A percentile compares a stretch with the other conserved stretches of the same genome.
These are phyloP conservation scores for Oenanthe sinensis DNA, from an alignment of 129 eudicot genomes.

Conservation along the genomic window DNA sequence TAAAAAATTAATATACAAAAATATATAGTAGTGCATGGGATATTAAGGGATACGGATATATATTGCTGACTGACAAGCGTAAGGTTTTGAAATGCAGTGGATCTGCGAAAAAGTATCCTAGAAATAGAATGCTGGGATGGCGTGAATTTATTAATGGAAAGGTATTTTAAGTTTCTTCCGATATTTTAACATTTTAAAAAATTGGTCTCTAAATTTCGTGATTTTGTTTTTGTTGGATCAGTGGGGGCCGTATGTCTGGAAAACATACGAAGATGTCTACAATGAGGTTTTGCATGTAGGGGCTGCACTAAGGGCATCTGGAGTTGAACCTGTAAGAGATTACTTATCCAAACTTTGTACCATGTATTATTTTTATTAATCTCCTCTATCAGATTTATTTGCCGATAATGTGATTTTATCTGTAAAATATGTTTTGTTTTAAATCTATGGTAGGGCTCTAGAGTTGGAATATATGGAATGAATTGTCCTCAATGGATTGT, in stretches of 20 bases:
- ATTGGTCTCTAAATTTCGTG: background rate
- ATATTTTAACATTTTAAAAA: background rate
- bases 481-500: conserved; percentile 98
- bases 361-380: background rate
- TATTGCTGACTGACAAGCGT: background rate
- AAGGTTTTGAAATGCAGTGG: conserved; percentile 24
- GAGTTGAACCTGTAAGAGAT: conserved; percentile 65
- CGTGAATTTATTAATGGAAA: conserved; percentile 56
- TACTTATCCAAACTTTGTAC: background rate
- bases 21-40: background rate
- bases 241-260: conserved; percentile 95
- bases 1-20: background rate
- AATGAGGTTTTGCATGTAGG: conserved; percentile 56
- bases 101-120: conserved; percentile 48
- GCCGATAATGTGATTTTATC: background rate
- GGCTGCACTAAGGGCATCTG: conserved; percentile 71
- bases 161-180: conserved; percentile 27
- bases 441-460: conserved; percentile 46
- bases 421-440: background rate
- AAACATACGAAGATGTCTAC: conserved; percentile 71
- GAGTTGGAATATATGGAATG: conserved; percentile 86
- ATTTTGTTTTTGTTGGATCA: conserved; percentile 13
- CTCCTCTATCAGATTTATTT: background rate
- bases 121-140: conserved; percentile 89
- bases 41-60: background rate